phyloP scores from a whole-genome alignment of 192 early-diverging fungal genomes.

The Phlyctochytrium bullatum region DNA sequence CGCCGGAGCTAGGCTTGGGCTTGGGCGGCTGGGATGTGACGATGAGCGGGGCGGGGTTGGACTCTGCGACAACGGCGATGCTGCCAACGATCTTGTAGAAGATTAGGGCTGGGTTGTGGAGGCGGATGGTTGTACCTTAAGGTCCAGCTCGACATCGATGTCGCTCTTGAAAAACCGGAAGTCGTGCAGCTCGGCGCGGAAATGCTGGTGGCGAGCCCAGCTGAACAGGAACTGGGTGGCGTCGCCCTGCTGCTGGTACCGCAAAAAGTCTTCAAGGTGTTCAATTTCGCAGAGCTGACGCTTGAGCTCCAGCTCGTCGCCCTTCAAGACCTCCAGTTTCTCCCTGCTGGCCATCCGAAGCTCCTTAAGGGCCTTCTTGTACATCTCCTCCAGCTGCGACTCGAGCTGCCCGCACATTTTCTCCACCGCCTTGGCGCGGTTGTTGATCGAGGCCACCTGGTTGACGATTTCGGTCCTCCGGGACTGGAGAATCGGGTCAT shows the following conservation, averaged over 20 bases:
- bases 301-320: conserved; percentile 57
- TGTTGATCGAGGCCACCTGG: conserved; percentile 49
- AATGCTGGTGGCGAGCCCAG: conserved; percentile 52
- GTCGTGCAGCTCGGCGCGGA: conserved; percentile 51
- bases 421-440: conserved; percentile 53
- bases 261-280: conserved; percentile 54
- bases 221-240: conserved; percentile 55
- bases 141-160: conserved; percentile 61
- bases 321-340: conserved; percentile 54
- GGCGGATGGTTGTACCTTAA: conserved; percentile 38
- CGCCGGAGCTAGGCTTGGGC: too few species aligned
- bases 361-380: conserved; percentile 45
- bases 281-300: conserved; percentile 56
- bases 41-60: too few species aligned
- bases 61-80: background rate
- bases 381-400: conserved; percentile 53
- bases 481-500: conserved; percentile 44
- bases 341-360: conserved; percentile 39
- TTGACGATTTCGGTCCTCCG: conserved; percentile 50
- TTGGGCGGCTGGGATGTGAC: too few species aligned
- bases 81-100: background rate
- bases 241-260: conserved; percentile 56
- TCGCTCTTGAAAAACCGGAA: conserved; percentile 51
- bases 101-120: background rate
- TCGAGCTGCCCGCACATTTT: conserved; percentile 49